A percentile compares a stretch with the other conserved stretches of the same genome.
phyloP scores from a whole-genome alignment of 306 rosid genomes.

The Castanea mollissima region DNA sequence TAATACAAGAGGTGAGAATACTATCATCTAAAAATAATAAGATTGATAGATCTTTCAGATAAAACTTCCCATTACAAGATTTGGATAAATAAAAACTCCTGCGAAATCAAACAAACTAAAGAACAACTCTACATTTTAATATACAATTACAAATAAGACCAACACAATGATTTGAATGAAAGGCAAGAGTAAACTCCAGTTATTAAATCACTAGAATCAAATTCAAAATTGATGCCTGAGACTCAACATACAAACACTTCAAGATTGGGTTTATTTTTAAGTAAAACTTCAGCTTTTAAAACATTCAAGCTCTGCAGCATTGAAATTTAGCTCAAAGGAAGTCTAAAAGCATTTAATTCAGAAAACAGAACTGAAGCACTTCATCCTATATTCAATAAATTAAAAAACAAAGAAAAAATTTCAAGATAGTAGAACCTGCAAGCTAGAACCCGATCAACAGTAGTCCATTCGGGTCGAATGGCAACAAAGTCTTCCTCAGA shows the following conservation, averaged over 20 bases:
- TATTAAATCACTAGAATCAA: no score
- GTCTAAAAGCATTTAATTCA: constrained; percentile 6
- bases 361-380: constrained; percentile 10
- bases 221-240: neutral
- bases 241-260: neutral
- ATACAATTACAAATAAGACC: no score
- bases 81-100: no score
- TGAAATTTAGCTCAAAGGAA: constrained; percentile 12
- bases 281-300: neutral
- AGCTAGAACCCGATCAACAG: constrained; percentile 87
- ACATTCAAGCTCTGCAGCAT: constrained; percentile 16
- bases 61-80: no score
- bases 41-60: no score
- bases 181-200: no score
- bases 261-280: no score
- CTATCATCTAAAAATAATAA: no score
- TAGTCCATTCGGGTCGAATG: constrained; percentile 97
- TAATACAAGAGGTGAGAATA: neutral
- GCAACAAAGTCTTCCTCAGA: constrained; percentile 93
- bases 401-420: constrained; percentile 25
- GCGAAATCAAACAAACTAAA: no score
- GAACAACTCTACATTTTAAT: no score
- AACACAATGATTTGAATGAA: no score
- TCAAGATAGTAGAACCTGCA: constrained; percentile 66
- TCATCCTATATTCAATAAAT: constrained; percentile 6